These are phyloP conservation scores for Chloromonas sp. DNA, from an alignment of 163 green algal genomes.

Conservation along the genomic window DNA sequence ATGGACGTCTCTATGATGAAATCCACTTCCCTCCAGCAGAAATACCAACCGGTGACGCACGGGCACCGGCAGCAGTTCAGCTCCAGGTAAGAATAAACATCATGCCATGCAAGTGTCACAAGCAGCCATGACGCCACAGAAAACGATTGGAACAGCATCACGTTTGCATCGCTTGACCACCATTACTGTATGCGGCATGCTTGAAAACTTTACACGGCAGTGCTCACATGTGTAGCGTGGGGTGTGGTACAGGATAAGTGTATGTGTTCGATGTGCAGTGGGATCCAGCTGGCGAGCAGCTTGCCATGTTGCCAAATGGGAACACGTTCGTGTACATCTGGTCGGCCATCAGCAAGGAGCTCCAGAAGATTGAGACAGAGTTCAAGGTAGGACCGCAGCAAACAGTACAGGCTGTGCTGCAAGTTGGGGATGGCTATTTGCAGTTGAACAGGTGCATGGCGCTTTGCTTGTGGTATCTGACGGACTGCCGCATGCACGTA, in stretches of 20 bases:
- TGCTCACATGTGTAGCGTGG: too few relatives aligned
- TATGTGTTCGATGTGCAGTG: constrained; percentile 31
- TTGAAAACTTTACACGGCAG: too few relatives aligned
- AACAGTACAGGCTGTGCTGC: background rate
- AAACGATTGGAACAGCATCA: too few relatives aligned
- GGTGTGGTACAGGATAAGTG: too few relatives aligned
- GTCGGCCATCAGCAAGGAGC: constrained; percentile 41
- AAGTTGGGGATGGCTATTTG: too few relatives aligned
- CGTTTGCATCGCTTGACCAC: too few relatives aligned
- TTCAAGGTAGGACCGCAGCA: constrained; percentile 42
- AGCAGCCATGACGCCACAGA: too few relatives aligned
- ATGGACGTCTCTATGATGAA: constrained; percentile 44
- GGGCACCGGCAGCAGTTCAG: constrained; percentile 10
- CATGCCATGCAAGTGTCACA: background rate
- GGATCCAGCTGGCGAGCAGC: constrained; percentile 49
- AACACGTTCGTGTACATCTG: constrained; percentile 59
- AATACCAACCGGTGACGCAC: constrained; percentile 20
- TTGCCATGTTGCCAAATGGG: constrained; percentile 52
- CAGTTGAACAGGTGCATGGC: too few relatives aligned
- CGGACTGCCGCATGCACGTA: too few relatives aligned
- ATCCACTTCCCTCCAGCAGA: constrained; percentile 52
- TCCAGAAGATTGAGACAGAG: constrained; percentile 58
- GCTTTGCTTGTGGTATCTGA: too few relatives aligned
- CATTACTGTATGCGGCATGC: too few relatives aligned
- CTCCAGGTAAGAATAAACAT: background rate